Evolutionary conservation across 202 grass and related monocot species (phyloP), one percentile per base, ranked within the genome.

Genomic region (Panicum hallii): DNA sequence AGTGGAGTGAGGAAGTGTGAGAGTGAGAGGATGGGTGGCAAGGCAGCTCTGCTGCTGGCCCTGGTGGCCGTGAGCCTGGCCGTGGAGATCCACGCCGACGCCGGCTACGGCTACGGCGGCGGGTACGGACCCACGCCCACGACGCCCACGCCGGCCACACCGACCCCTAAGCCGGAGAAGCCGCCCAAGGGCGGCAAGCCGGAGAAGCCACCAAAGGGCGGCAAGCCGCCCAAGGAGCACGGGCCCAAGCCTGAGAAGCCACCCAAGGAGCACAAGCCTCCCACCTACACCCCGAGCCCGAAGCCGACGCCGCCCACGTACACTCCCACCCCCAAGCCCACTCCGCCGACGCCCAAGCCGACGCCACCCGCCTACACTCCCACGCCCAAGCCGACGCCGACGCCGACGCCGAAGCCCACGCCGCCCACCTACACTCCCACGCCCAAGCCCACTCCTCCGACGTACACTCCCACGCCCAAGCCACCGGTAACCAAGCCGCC

Each of bases 61-160:
- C 79, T 94, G 8, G 61, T 94, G 85, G 85, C 90, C 88, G 66
- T 88, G 57, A 90, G 84, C 87, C 60, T 94, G 68, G 81, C 79
- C 30, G 56, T 92, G 11, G 90, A 92, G 74, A 60, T 46, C 66
- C 65, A 80, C 30, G 93, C 93, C 40, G 53, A 83, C 72, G 10
- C 6, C 28, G 68, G 79, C 55, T 88, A 84, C 50, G 67, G 73
- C 67, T 72, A 66, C 86, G 83, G 78, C 57, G 82, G 82, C 58
- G 82, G 78, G 38, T 86, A 88, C 67, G 41, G 19, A 0, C 72
- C 92, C 2, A 22, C 75, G 17, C 74, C 91, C 20, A 6, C 46
- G 26, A 22, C 75, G 17, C 74, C 26, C 26, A 81, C 74, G 0
- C 85, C 88, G 0, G 7, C 45, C 23, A 80, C 74, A 0, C 85